Evolutionary conservation across 148 eudicot genomes (phyloP), one percentile per base, ranked within the genome.

Genomic region (Camellia sinensis): DNA sequence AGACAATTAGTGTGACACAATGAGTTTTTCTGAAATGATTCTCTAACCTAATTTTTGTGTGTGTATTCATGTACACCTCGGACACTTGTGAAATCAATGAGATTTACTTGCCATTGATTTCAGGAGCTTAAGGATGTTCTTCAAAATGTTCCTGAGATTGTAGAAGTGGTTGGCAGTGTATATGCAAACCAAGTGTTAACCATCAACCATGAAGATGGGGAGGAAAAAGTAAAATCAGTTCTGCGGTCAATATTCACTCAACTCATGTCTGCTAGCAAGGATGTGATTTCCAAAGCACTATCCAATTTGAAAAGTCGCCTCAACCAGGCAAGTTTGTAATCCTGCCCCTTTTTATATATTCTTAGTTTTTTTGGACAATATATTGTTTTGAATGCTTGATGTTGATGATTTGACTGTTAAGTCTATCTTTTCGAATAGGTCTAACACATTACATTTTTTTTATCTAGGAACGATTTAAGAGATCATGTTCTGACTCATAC

Each of bases 41-140:
- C 70, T 8, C 7, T 40, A 40, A 29, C 70, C 9, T 66, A 29
- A 1, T 12, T 66, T 29, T 15, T 29, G 44, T 40, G 37, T 29
- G 37, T 29, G 37, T 29, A 8, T 66, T 21, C 9, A 15, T 54
- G 21, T 65, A 0, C 61, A 22, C 19, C 17, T 53, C 72, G 9
- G 40, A 56, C 21, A 41, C 22, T 37, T 77, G 61, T 17, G n/a
- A 21, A 15, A 41, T 67, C 43, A 71, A 59, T 70, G 11, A n/a
- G n/a, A 65, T 46, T 19, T 37, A 48, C 15, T 67, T 54, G 3
- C 63, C 45, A 65, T 75, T 82, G 48, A 71, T 80, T 67, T 15
- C 73, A 96, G 99, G 99, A 93, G 67, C 91, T 96, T 46, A 90
- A 92, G 80, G 83, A n/a, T 69, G 90, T 91, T 80, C 87, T 92